phyloP scores from a whole-genome alignment of 2,329 filamentous ascomycete genomes.

The Trichoderma breve region DNA sequence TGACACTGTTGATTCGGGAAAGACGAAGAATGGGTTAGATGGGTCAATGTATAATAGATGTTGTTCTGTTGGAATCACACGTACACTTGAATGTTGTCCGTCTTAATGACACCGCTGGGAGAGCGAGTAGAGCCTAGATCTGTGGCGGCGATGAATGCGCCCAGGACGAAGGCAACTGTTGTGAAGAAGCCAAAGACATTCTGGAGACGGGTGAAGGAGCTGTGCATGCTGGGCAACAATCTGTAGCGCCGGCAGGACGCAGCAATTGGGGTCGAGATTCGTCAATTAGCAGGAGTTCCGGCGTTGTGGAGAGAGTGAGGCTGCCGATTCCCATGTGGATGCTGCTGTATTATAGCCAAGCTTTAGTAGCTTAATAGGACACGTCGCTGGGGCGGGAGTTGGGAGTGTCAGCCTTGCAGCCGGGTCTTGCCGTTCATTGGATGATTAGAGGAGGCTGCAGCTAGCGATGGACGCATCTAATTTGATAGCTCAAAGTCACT shows the following conservation, averaged over 20 bases:
- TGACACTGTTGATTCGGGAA: constrained; percentile 56
- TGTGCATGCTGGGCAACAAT: constrained; percentile 69
- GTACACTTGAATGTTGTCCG: constrained; percentile 84
- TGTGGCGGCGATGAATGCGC: constrained; percentile 74
- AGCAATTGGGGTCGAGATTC: neutral
- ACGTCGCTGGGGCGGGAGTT: constrained; percentile 11
- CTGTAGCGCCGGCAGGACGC: constrained; percentile 1
- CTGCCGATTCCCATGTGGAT: neutral
- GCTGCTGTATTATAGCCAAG: neutral
- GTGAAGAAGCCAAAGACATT: constrained; percentile 98
- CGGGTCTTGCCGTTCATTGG: neutral
- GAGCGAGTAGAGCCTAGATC: constrained; percentile 69
- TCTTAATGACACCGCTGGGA: constrained; percentile 59
- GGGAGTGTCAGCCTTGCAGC: constrained; percentile 16
- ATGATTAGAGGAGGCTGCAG: neutral
- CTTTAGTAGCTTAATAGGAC: constrained; percentile 6
- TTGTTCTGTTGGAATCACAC: constrained; percentile 28
- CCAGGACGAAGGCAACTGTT: constrained; percentile 81
- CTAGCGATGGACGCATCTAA: neutral
- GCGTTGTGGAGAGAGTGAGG: neutral
- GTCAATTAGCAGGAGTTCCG: neutral
- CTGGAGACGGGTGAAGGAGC: constrained; percentile 78
- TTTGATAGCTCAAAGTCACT: neutral
- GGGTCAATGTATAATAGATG: neutral
- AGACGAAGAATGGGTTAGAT: neutral